Evolutionary conservation across 2,329 filamentous ascomycete species (phyloP).

Genomic region (Sphaerulina vaccinii): DNA sequence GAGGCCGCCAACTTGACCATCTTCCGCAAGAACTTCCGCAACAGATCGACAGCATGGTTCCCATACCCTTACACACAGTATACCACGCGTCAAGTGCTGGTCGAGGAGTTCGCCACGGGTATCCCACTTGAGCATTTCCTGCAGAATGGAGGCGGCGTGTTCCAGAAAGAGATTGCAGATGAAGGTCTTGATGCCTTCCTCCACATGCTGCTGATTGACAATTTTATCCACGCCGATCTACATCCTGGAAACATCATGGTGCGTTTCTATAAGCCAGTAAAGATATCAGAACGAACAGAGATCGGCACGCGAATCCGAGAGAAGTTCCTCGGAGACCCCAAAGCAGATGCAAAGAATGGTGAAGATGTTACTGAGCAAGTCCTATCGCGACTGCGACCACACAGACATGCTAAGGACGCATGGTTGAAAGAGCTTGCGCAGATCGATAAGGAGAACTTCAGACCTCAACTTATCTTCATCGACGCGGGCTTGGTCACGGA

Average conservation of each 20-base stretch:
- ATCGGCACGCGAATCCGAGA: slow-evolving; percentile 16
- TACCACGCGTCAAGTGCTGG: slow-evolving; percentile 84
- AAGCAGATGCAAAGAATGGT: slow-evolving; percentile 46
- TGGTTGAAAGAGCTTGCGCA: slow-evolving; percentile 74
- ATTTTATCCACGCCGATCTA: slow-evolving; percentile 94
- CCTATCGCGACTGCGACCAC: slow-evolving; percentile 73
- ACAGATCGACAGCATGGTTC: slow-evolving; percentile 91
- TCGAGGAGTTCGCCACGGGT: slow-evolving; percentile 94
- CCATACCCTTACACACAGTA: slow-evolving; percentile 91
- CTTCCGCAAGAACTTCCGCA: slow-evolving; percentile 87
- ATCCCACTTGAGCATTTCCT: slow-evolving; percentile 89
- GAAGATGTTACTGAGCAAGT: slow-evolving; percentile 86
- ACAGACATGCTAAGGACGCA: slow-evolving; percentile 59
- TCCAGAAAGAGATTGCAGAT: slow-evolving; percentile 89
- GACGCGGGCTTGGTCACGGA: slow-evolving; percentile 95
- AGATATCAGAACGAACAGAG: slow-evolving; percentile 57
- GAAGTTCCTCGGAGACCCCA: slow-evolving; percentile 25
- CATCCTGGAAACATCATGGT: slow-evolving; percentile 99
- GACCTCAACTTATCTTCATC: slow-evolving; percentile 94
- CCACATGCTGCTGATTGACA: slow-evolving; percentile 94
- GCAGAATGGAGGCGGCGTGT: slow-evolving; percentile 85
- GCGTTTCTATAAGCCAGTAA: slow-evolving; percentile 84
- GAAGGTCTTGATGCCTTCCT: slow-evolving; percentile 95
- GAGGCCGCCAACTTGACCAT: slow-evolving; percentile 85
- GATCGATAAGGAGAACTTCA: slow-evolving; percentile 83